These are phyloP conservation scores for Penicillium sp. DNA, from an alignment of 2,329 filamentous ascomycete genomes.

Conservation along the genomic window DNA sequence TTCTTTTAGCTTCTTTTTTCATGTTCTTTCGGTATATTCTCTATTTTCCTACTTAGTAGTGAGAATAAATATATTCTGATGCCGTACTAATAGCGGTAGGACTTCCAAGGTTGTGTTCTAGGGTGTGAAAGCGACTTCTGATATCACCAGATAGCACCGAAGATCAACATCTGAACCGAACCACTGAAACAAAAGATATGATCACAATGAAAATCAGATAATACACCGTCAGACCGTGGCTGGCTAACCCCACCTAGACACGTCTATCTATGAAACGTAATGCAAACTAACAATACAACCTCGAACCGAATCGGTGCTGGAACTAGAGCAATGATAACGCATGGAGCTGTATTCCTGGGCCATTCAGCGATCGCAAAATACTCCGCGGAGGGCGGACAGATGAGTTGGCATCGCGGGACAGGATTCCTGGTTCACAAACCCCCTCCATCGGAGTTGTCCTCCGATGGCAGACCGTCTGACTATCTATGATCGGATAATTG, in stretches of 20 bases:
- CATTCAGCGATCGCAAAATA: neutral
- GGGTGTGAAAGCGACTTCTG: neutral
- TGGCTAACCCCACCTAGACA: neutral
- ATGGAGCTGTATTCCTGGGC: neutral
- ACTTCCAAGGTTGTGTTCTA: neutral
- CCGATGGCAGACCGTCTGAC: conserved; percentile 16
- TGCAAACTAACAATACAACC: neutral
- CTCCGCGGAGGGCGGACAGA: neutral
- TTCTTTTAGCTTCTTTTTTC: neutral
- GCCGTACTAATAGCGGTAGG: neutral
- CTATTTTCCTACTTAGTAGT: neutral
- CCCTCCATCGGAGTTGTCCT: conserved; percentile 14
- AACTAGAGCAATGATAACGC: neutral
- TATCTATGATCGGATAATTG: conserved; percentile 1
- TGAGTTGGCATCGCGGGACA: conserved; percentile 4
- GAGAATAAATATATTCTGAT: neutral
- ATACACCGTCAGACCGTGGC: too few relatives aligned
- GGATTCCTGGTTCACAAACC: conserved; percentile 4
- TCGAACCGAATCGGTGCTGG: neutral
- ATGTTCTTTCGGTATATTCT: neutral
- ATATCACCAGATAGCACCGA: neutral
- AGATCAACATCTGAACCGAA: neutral
- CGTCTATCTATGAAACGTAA: neutral
- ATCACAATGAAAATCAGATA: neutral
- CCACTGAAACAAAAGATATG: neutral